Percentiles rank a stretch among this genome's conserved stretches.
Conservation (phyloP, 2,329 filamentous ascomycete species). For the Neonectria sp. region DNA sequence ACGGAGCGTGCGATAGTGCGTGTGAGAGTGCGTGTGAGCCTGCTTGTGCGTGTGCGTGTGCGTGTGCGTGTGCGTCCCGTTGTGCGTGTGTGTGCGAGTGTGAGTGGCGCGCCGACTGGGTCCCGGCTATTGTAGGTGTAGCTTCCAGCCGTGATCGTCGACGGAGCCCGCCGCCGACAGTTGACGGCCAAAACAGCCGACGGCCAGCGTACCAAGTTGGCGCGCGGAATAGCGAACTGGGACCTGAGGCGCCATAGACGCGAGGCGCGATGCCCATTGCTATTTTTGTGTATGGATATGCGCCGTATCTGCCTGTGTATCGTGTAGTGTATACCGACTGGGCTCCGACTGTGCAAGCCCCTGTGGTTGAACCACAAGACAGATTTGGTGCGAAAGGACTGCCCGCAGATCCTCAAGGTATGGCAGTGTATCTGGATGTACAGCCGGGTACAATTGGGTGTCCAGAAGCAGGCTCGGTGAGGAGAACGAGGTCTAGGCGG, state of each 20-base stretch:
- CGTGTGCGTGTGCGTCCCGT: constrained; percentile 19
- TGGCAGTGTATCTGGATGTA: background rate
- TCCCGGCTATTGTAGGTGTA: constrained; percentile 40
- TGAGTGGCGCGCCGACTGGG: constrained; percentile 36
- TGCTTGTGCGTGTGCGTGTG: constrained; percentile 30
- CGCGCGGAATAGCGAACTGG: constrained; percentile 7
- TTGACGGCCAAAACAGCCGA: constrained; percentile 21
- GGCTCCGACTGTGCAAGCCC: background rate
- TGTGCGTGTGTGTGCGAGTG: constrained; percentile 16
- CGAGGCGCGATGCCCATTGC: constrained; percentile 14
- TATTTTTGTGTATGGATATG: background rate
- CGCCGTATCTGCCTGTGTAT: constrained; percentile 1
- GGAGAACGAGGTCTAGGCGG: background rate
- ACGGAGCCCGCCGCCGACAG: constrained; percentile 20
- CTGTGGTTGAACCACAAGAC: background rate
- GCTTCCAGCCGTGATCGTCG: constrained; percentile 28
- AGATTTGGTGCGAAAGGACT: background rate
- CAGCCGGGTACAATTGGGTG: background rate
- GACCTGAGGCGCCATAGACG: constrained; percentile 17
- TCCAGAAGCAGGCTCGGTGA: background rate
- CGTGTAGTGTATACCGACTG: background rate
- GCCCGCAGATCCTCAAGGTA: background rate
- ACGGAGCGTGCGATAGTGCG: constrained; percentile 36
- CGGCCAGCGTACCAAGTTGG: constrained; percentile 16
- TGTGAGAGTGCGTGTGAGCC: constrained; percentile 33